Evolutionary conservation across 1,139 yeast species (phyloP).

Genomic region (Candida mesenterica): DNA sequence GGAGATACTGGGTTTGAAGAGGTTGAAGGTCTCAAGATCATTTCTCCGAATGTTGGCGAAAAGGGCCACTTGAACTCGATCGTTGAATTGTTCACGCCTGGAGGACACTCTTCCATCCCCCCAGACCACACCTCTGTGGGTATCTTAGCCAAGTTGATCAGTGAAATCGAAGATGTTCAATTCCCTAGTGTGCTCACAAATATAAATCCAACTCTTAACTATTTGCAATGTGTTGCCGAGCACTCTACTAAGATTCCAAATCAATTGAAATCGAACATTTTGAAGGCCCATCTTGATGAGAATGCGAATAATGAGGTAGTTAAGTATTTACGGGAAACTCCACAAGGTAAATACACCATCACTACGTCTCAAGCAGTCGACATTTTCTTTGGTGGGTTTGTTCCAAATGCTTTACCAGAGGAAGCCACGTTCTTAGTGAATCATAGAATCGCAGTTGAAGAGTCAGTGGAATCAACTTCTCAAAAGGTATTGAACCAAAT

Average conservation of each 20-base stretch:
- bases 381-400: constrained; percentile 65
- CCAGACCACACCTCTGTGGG: constrained; percentile 51
- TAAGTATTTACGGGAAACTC: constrained; percentile 25
- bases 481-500: constrained; percentile 39
- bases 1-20: constrained; percentile 37
- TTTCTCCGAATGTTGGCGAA: constrained; percentile 54
- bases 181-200: constrained; percentile 36
- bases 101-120: constrained; percentile 51
- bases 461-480: constrained; percentile 38
- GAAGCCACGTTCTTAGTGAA: constrained; percentile 54
- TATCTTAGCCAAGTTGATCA: constrained; percentile 39
- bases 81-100: constrained; percentile 41
- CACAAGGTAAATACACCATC: constrained; percentile 40
- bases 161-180: constrained; percentile 34
- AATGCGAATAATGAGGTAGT: constrained; percentile 43
- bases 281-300: constrained; percentile 39
- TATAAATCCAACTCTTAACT: constrained; percentile 40
- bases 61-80: constrained; percentile 43
- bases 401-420: constrained; percentile 75
- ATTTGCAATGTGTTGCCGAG: constrained; percentile 46
- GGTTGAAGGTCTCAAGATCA: constrained; percentile 46
- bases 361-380: constrained; percentile 72
- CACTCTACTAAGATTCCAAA: constrained; percentile 30
- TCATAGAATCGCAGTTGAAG: constrained; percentile 58
- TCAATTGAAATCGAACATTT: constrained; percentile 35